Base-by-base conservation (phyloP, 2,329 filamentous ascomycete genomes). In the Parafenestella ontariensis region DNA sequence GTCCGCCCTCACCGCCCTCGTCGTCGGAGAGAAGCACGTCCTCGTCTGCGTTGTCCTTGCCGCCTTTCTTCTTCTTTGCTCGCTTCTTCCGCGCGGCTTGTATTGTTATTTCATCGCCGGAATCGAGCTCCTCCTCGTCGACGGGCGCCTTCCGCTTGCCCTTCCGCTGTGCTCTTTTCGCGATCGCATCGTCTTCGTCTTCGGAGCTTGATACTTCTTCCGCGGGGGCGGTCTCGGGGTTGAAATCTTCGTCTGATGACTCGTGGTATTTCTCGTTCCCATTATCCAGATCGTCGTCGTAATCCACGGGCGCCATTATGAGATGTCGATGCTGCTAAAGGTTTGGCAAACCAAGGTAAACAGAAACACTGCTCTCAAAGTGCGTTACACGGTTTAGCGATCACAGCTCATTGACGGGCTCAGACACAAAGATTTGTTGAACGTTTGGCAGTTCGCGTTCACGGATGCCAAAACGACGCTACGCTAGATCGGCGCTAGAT, bases 71-170 rank as follows among this genome's bases (percentile, higher is more conserved):
- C 62, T 77, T 79, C 65, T 79, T 83, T 37, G 73, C 74, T 34
- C 62, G 66, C 68, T 83, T 87, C 66, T 83, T 85, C 17, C 83
- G 66, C 3, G 76, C 87, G 60, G 82, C 87, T 41, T 83, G 78
- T 62, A 91, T 88, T 49, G 90, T 83, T 0, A 83, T 83, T 66
- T 91, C 89, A 65, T 91, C 89, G n/a, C 88, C 89, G 0, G 89
- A 91, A 28, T 76, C 75, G 13, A 80, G 65, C 13, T 69, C 69
- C 2, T 69, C 69, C 2, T 67, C 65, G 23, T 62, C 61, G 7
- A 62, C 61, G 15, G 64, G 57, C 15, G 67, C 71, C 49, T 76
- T 78, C 31, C 70, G 70, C 60, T 76, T 73, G 44, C 64, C 46
- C 43, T 63, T 70, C 49, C 57, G 61, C 37, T 59, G 61, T 45